Evolutionary conservation across 768 basidiomycete species (phyloP), one percentile per base, ranked within the genome.

Genomic region (Suillus bovinus): DNA sequence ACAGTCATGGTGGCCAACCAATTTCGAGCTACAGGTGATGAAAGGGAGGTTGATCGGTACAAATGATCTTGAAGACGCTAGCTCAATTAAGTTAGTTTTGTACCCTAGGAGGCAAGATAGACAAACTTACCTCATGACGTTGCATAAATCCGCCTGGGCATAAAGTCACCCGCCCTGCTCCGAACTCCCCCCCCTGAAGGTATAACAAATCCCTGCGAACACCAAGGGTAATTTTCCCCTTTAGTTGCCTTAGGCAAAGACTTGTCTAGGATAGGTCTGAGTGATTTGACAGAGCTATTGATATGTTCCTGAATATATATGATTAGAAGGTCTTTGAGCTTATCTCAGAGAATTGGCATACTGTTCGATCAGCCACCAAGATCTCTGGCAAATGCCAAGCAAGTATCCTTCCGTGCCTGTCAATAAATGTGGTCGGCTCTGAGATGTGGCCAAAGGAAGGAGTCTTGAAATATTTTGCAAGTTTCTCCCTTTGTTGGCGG

Each of bases 1-100:
- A 33, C 27, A 7, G 36, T 29, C n/a, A 61, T 56, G 13, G 11
- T 11, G 16, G 46, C 16, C 24, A 61, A 46, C 61, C 61, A 61
- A 3, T n/a, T 3, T n/a, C 27, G 20, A 20, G 20, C 17, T 20
- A 8, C 17, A 41, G 39, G 17, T 20, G 3, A 20, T 3, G 17
- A 20, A 6, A 41, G 20, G 17, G 39, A 6, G 39, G 17, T 20
- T 20, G 39, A 41, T 41, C 20, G 39, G 17, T 41, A 41, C 17
- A 41, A 41, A 20, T 7, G 17, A 8, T 41, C 39, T 7, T 41
- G 17, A 41, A 41, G 39, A 1, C 3, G 39, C 39, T 41, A 41
- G 17, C 17, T 20, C 17, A 20, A 20, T 41, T 41, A 41, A 41
- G 39, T 41, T 20, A 41, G 39, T 41, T 20, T 7, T 20, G 17